Evolutionary conservation across 495 filamentous ascomycete species (phyloP).

Genomic region (Apiosordaria backusii): DNA sequence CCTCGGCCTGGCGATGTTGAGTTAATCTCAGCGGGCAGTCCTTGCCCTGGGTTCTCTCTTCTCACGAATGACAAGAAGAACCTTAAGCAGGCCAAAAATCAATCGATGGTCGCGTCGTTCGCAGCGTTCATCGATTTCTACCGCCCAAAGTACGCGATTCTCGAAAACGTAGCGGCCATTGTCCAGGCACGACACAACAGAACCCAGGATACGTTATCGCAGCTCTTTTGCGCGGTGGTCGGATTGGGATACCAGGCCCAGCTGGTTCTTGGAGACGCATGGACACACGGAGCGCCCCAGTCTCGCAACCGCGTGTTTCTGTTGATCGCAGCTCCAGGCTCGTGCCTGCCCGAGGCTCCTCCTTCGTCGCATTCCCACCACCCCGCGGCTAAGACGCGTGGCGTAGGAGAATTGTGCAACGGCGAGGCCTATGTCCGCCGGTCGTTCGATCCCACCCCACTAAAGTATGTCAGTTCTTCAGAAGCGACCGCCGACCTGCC

Average conservation of each 20-base stretch:
- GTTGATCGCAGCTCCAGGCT: slow-evolving; percentile 59
- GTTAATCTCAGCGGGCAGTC: slow-evolving; percentile 66
- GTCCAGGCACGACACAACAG: slow-evolving; percentile 38
- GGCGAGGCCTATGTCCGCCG: slow-evolving; percentile 55
- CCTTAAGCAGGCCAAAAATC: slow-evolving; percentile 53
- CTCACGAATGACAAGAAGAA: slow-evolving; percentile 52
- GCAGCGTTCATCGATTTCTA: slow-evolving; percentile 70
- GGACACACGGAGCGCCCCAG: slow-evolving; percentile 63
- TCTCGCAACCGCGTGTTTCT: slow-evolving; percentile 62
- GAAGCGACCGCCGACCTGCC: slow-evolving; percentile 59
- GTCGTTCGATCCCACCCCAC: slow-evolving; percentile 50
- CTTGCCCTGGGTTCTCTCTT: slow-evolving; percentile 68
- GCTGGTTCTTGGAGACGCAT: slow-evolving; percentile 61
- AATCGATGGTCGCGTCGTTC: slow-evolving; percentile 69
- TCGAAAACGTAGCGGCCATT: slow-evolving; percentile 70
- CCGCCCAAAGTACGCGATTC: slow-evolving; percentile 62
- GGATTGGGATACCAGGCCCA: slow-evolving; percentile 70
- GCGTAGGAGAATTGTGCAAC: slow-evolving; percentile 59
- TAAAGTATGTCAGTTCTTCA: slow-evolving; percentile 47
- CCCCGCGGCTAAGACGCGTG: slow-evolving; percentile 15
- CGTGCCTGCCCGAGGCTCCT: slow-evolving; percentile 51
- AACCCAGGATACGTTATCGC: slow-evolving; percentile 60
- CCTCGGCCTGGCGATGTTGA: slow-evolving; percentile 59
- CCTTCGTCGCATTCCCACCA: slow-evolving; percentile 60
- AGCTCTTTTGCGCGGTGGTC: slow-evolving; percentile 64